A percentile compares a stretch with the other conserved stretches of the same genome.
These are phyloP conservation scores for Pleurotus platypus DNA, from an alignment of 768 basidiomycete species.

Conservation along the genomic window DNA sequence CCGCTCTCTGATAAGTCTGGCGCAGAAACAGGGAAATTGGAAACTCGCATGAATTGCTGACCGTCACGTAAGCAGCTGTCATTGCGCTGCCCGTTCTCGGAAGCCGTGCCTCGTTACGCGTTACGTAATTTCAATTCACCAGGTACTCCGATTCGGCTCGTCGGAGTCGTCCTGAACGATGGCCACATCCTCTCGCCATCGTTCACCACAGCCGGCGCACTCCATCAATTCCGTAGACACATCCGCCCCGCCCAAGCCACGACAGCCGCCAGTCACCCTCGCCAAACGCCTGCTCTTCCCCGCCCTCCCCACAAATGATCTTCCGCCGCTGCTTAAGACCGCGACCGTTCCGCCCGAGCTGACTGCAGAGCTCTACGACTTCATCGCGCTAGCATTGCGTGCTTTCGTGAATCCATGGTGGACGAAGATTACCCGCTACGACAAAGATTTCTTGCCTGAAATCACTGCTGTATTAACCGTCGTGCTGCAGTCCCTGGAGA, in stretches of 20 bases:
- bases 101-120: not conserved
- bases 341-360: constrained; percentile 48
- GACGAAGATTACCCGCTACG: constrained; percentile 77
- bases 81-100: too few relatives aligned
- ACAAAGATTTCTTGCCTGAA: constrained; percentile 78
- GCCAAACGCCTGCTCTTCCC: constrained; percentile 67
- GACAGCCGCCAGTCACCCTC: constrained; percentile 32
- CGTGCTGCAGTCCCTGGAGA: constrained; percentile 59
- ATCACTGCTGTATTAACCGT: constrained; percentile 55
- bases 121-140: not conserved
- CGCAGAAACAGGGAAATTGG: not conserved
- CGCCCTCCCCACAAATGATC: constrained; percentile 30
- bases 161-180: constrained; percentile 14
- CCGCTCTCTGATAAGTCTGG: not conserved
- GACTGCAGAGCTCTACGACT: constrained; percentile 68
- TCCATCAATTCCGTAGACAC: constrained; percentile 10
- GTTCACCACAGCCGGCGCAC: constrained; percentile 14
- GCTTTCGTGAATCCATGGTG: constrained; percentile 86
- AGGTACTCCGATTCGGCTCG: not conserved
- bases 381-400: constrained; percentile 75
- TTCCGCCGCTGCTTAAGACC: constrained; percentile 52
- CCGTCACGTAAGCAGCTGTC: too few relatives aligned
- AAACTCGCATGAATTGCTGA: not conserved
- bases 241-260: constrained; percentile 14
- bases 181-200: constrained; percentile 24